A percentile compares a stretch with the other conserved stretches of the same genome.
Conservation (phyloP, 2,329 filamentous ascomycete genomes). For the Sclerotinia glacialis region DNA sequence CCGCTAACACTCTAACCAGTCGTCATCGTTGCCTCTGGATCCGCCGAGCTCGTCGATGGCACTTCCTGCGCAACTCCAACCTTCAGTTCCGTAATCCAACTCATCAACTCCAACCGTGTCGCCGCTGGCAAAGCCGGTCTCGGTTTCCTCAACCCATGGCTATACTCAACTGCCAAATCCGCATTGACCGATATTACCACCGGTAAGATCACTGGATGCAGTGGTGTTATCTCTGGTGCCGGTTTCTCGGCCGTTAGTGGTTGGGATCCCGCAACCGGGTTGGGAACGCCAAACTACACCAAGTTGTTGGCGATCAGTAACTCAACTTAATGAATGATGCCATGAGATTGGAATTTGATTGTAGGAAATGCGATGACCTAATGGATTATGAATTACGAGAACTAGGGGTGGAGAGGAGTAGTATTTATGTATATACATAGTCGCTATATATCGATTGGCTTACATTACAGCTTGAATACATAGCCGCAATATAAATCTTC, state of each 20-base stretch:
- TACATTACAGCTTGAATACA: background rate
- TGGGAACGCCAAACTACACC: constrained; percentile 44
- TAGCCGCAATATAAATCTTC: background rate
- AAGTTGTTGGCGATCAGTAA: constrained; percentile 27
- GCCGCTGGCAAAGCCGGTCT: constrained; percentile 47
- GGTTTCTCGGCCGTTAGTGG: constrained; percentile 30
- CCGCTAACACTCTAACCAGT: constrained; percentile 34
- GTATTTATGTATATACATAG: background rate
- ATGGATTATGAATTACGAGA: constrained; percentile 7
- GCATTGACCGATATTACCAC: constrained; percentile 45
- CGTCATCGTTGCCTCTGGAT: constrained; percentile 40
- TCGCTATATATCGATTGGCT: background rate
- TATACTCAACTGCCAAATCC: constrained; percentile 41
- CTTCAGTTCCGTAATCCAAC: constrained; percentile 55
- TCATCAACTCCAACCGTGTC: constrained; percentile 61
- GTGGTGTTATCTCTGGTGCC: constrained; percentile 26
- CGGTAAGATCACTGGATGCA: constrained; percentile 44
- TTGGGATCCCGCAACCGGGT: constrained; percentile 49
- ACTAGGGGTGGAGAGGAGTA: background rate
- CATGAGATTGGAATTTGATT: background rate
- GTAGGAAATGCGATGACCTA: background rate
- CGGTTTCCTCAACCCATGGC: constrained; percentile 47
- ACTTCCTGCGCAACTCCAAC: constrained; percentile 56
- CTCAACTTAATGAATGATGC: constrained; percentile 1
- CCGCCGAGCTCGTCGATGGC: constrained; percentile 45